Percentiles rank a stretch among this genome's conserved stretches.
These are phyloP conservation scores for Suillus bovinus DNA, from an alignment of 768 basidiomycete species.

Conservation along the genomic window DNA sequence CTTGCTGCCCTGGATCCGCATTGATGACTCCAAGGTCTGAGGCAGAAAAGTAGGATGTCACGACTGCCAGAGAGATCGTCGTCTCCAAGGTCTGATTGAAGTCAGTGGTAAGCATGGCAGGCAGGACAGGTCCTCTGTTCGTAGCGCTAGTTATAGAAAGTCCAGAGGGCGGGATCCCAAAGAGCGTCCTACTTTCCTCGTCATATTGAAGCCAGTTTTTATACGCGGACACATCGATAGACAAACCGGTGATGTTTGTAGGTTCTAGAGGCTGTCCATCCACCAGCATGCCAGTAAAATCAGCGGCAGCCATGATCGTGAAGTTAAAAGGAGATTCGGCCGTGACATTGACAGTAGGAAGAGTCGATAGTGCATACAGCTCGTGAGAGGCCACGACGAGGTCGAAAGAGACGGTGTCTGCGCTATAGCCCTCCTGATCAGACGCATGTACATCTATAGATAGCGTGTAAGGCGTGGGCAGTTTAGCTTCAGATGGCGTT, in stretches of 20 bases:
- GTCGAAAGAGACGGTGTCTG: constrained; percentile 58
- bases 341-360: constrained; percentile 75
- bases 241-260: constrained; percentile 54
- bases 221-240: constrained; percentile 59
- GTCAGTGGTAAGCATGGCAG: constrained; percentile 58
- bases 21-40: constrained; percentile 57
- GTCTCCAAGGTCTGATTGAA: constrained; percentile 71
- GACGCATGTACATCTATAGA: constrained; percentile 65
- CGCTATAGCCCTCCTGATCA: constrained; percentile 72
- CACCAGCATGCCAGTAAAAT: constrained; percentile 64
- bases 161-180: constrained; percentile 60
- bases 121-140: constrained; percentile 43
- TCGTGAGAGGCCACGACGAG: constrained; percentile 71
- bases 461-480: constrained; percentile 43
- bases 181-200: constrained; percentile 50
- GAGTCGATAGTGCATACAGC: constrained; percentile 47
- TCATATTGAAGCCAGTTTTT: constrained; percentile 65
- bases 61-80: constrained; percentile 62
- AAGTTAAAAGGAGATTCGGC: constrained; percentile 53
- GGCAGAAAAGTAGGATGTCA: constrained; percentile 71
- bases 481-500: constrained; percentile 50
- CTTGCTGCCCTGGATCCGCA: constrained; percentile 47
- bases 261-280: constrained; percentile 61
- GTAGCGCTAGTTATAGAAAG: constrained; percentile 26
- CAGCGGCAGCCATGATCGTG: constrained; percentile 50